These are phyloP conservation scores for Kazachstania viticola DNA, from an alignment of 805 yeast species.

Conservation along the genomic window DNA sequence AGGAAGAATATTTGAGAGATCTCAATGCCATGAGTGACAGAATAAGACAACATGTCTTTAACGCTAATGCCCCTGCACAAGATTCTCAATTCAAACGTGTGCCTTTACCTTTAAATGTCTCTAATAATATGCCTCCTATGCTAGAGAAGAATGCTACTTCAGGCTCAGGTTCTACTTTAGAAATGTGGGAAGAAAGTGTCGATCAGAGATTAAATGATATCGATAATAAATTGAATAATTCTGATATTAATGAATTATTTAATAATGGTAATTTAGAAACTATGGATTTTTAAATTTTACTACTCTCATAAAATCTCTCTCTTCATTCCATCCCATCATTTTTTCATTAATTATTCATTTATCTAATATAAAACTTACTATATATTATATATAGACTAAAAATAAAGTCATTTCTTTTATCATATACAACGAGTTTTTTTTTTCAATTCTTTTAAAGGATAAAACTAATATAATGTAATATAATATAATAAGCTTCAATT, in stretches of 20 bases:
- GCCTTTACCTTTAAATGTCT: slow-evolving; percentile 23
- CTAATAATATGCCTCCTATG: slow-evolving; percentile 26
- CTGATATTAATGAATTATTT: slow-evolving; percentile 12
- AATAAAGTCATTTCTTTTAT: too few relatives aligned
- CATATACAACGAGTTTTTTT: too few relatives aligned
- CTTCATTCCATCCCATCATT: too few relatives aligned
- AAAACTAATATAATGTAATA: too few relatives aligned
- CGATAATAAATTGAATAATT: slow-evolving; percentile 18
- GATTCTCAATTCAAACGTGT: slow-evolving; percentile 23
- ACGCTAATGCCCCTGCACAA: not conserved
- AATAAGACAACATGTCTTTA: slow-evolving; percentile 6
- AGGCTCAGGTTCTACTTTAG: slow-evolving; percentile 27
- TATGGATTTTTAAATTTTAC: slow-evolving; percentile 7
- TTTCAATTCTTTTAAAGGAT: too few relatives aligned
- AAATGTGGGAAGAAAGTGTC: slow-evolving; percentile 30
- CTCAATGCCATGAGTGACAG: slow-evolving; percentile 5
- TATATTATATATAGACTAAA: too few relatives aligned
- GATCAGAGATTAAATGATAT: slow-evolving; percentile 27
- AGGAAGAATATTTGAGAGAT: slow-evolving; percentile 7
- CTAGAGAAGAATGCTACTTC: slow-evolving; percentile 25
- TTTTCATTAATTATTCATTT: too few relatives aligned
- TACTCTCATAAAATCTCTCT: too few relatives aligned
- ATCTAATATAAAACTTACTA: too few relatives aligned
- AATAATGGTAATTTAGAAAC: slow-evolving; percentile 6
- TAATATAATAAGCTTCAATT: too few relatives aligned